These are phyloP conservation scores for Solanum hybrid DNA, from an alignment of 305 asterid species.

Conservation along the genomic window DNA sequence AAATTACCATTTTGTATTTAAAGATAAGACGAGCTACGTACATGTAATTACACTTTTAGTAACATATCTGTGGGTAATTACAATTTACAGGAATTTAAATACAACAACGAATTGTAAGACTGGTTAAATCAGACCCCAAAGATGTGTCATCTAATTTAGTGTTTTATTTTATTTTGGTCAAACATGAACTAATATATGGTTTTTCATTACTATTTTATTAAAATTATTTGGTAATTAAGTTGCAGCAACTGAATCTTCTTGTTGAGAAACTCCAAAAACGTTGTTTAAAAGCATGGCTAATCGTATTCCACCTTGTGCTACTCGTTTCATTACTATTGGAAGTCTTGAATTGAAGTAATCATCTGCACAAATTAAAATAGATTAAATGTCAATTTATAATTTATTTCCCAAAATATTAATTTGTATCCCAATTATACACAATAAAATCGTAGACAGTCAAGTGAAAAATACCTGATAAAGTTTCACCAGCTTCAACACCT, in stretches of 20 bases:
- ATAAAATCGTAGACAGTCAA: not conserved
- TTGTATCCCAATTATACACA: not conserved
- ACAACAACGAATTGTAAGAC: not conserved
- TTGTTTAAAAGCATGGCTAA: conserved; percentile 69
- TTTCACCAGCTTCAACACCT: conserved; percentile 62
- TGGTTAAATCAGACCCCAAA: not conserved
- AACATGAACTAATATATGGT: not conserved
- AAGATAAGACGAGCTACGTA: not conserved
- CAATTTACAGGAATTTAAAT: not conserved
- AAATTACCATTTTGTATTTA: too few species aligned
- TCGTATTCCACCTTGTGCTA: conserved; percentile 93
- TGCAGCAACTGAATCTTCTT: conserved; percentile 21
- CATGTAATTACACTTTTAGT: not conserved
- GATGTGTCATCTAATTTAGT: not conserved
- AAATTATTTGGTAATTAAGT: conserved; percentile 11
- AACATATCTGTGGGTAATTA: not conserved
- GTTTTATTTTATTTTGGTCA: not conserved
- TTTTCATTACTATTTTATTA: not conserved
- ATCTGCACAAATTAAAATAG: conserved; percentile 25
- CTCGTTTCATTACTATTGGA: conserved; percentile 68
- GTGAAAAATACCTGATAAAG: conserved; percentile 53
- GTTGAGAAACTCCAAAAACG: conserved; percentile 27
- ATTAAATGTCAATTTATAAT: too few species aligned
- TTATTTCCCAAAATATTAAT: too few species aligned
- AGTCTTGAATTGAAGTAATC: conserved; percentile 67